Conservation (phyloP, 2,329 filamentous ascomycete species). For the Aspergillus sp. region DNA sequence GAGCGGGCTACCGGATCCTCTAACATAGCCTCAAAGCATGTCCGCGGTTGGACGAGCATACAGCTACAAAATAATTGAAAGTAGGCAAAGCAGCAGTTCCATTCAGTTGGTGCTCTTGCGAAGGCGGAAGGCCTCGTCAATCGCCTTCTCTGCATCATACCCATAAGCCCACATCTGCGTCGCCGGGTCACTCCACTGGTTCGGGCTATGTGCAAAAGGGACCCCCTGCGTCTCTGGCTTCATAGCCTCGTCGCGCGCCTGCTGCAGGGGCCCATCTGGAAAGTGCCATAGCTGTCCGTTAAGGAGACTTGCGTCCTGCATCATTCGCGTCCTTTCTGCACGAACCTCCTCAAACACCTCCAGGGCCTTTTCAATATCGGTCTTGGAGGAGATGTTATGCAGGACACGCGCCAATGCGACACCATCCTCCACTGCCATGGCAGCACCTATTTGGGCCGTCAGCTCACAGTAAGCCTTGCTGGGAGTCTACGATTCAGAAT, state of each 20-base stretch:
- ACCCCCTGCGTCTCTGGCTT: constrained; percentile 39
- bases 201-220: constrained; percentile 42
- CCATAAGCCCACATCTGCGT: constrained; percentile 52
- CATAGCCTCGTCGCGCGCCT: constrained; percentile 46
- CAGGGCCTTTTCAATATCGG: too few relatives aligned
- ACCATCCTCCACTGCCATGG: constrained; percentile 47
- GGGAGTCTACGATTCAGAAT: too few relatives aligned
- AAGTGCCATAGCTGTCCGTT: constrained; percentile 53
- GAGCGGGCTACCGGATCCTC: too few relatives aligned
- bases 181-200: constrained; percentile 51
- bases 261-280: constrained; percentile 43
- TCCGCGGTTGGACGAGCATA: too few relatives aligned
- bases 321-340: constrained; percentile 21
- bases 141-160: constrained; percentile 46
- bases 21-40: too few relatives aligned
- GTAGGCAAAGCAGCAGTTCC: too few relatives aligned
- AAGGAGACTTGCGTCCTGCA: constrained; percentile 47
- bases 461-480: too few relatives aligned
- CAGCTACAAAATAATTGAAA: too few relatives aligned
- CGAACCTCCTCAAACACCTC: too few relatives aligned
- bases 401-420: constrained; percentile 21
- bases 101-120: too few relatives aligned
- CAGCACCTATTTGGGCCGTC: constrained; percentile 31
- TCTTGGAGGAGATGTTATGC: too few relatives aligned
- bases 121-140: constrained; percentile 28